Base-by-base conservation (phyloP, 495 filamentous ascomycete species). In the Podospora anserina region DNA sequence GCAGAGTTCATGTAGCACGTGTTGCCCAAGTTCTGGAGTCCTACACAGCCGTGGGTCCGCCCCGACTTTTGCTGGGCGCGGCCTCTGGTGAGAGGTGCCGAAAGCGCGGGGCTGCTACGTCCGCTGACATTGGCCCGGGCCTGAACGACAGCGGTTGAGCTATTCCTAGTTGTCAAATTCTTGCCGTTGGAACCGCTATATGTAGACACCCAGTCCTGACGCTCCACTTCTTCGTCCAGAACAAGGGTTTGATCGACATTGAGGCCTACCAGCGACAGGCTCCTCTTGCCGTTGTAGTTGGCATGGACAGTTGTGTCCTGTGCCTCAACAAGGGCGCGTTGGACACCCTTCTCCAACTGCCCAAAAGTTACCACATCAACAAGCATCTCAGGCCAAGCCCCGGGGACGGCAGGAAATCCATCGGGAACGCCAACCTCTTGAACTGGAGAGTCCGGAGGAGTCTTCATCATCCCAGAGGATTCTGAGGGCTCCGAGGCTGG, bases 1-100 rank as follows among this genome's bases (percentile, higher is more conserved):
- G 96, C 95, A 18, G 95, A 96, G 79, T 97, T 97, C 92, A 97
- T 97, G 78, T 98, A 99, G 79, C 95, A 99, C 0, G 95, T 97
- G 72, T 99, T 99, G 19, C 95, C 95, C 28, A 98, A 79, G 73
- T 99, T 99, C 65, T 86, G 88, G 59, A 99, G 80, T 32, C 95
- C 95, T 57, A 92, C 91, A 30, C 85, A 89, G 18, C 94, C 94
- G 32, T 86, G 79, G 15, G 85, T 84, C 63, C 89, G 86, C 1
- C 88, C 90, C 16, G 79, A 72, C 67, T 80, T 85, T 66, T 84
- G 85, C 67, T 88, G 86, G 2, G 87, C 80, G 61, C 91, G 83
- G 64, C 92, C 91, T 64, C 91, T 82, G 0, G 90, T 90, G 49
- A 91, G 80, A 32, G 76, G 79, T 9, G 80, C 80, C 28, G 78